phyloP scores from a whole-genome alignment of 2,329 filamentous ascomycete species.

The Aspergillus pseudoterreus region DNA sequence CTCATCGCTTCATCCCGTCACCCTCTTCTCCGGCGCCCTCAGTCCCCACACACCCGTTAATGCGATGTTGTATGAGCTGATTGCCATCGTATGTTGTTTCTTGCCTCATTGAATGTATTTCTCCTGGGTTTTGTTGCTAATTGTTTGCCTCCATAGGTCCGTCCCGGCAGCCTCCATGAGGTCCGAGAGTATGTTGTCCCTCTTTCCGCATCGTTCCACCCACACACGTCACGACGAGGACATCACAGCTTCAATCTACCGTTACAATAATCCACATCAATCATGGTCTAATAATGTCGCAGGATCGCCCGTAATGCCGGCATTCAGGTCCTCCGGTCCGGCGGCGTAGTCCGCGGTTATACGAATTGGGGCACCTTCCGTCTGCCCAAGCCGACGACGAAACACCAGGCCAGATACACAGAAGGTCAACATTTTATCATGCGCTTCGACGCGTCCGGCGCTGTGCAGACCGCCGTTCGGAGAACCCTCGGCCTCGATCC shows the following conservation, averaged over 20 bases:
- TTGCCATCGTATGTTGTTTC: constrained; percentile 73
- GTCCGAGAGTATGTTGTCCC: constrained; percentile 80
- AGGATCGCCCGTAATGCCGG: constrained; percentile 88
- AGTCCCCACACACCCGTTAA: constrained; percentile 12
- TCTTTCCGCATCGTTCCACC: constrained; percentile 3
- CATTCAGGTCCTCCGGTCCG: constrained; percentile 72
- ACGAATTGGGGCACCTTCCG: constrained; percentile 94
- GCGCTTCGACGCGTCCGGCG: constrained; percentile 80
- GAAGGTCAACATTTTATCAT: constrained; percentile 96
- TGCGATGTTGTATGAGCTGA: constrained; percentile 92
- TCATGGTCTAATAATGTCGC: constrained; percentile 2
- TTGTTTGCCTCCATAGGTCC: constrained; percentile 61
- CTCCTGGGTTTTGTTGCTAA: constrained; percentile 3
- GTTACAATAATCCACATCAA: too few species aligned
- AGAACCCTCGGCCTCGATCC: constrained; percentile 80
- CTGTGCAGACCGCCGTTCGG: constrained; percentile 70
- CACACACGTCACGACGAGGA: background rate
- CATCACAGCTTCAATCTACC: background rate
- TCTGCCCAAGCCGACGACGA: constrained; percentile 73
- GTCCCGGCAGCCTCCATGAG: constrained; percentile 82
- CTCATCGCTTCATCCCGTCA: constrained; percentile 13
- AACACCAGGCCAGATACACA: constrained; percentile 78
- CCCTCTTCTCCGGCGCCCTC: constrained; percentile 17
- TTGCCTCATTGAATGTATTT: background rate
- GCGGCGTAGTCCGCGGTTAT: constrained; percentile 86